These are phyloP conservation scores for Hordeum marinum DNA, from an alignment of 176 grass and related monocot species.

Conservation along the genomic window DNA sequence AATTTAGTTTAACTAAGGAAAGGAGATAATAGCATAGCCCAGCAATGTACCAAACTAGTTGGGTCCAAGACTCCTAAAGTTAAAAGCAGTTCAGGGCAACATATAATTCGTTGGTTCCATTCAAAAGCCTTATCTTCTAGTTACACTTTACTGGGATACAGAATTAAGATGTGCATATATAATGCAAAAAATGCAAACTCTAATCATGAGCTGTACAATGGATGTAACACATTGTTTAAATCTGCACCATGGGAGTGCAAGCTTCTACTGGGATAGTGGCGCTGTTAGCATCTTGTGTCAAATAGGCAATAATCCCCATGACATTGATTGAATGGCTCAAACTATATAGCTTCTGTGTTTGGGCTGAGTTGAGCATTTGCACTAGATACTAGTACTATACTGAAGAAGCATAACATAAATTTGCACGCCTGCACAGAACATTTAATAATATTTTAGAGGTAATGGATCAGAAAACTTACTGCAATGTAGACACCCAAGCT, in stretches of 20 bases:
- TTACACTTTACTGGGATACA: not conserved
- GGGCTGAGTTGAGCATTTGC: not conserved
- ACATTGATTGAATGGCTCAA: not conserved
- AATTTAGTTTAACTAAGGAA: not conserved
- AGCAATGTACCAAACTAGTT: not conserved
- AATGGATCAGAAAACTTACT: constrained; percentile 59
- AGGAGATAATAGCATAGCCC: not conserved
- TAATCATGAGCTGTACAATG: not conserved
- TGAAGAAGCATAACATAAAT: not conserved
- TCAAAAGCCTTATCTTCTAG: not conserved
- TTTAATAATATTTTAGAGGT: not conserved
- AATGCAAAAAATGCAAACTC: not conserved
- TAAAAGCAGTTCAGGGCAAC: not conserved
- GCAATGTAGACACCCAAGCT: constrained; percentile 94
- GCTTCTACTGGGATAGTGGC: not conserved
- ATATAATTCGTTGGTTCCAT: not conserved
- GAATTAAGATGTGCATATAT: not conserved
- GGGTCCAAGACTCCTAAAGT: not conserved
- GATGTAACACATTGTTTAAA: not conserved
- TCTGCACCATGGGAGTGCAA: not conserved
- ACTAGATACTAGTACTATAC: constrained; percentile 10
- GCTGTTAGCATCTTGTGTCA: not conserved
- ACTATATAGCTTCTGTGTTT: not conserved
- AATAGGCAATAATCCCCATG: not conserved
- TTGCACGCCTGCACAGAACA: not conserved